Base-by-base conservation (phyloP, 768 basidiomycete genomes). In the Pleurotus sapidus region DNA sequence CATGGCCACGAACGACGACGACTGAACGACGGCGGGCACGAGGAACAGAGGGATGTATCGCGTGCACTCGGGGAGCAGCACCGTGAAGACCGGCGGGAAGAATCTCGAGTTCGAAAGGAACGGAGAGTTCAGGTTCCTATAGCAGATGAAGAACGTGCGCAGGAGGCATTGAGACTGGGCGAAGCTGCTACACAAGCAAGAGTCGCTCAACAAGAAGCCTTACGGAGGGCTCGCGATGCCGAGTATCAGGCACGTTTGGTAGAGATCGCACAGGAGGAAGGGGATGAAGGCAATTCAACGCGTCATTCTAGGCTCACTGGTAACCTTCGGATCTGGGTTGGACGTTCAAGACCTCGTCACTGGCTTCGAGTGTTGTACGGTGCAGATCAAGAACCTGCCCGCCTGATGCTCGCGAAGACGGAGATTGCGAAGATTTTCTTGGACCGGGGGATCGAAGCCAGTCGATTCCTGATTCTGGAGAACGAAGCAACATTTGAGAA, bases 321-420 rank as follows among this genome's bases (percentile, higher is more conserved):
- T 81, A 17, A 80, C 80, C 2, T 84, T 72, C 42, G 71, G 72
- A 25, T 77, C 81, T 2, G 84, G 84, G 4, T 64, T 82, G 37
- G 68, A 75, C n/a, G 69, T 86, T 39, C 67, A 67, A 39, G 64
- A 70, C 30, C 59, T 83, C 27, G 64, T 81, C 24, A 71, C 77
- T 15, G 83, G 81, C 3, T 84, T 82, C 59, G 81, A 86, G 42
- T 75, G 78, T 5, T 81, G 78, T 61, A 72, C 72, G 8, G 65
- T 86, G 23, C 75, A 65, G 1, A 67, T 86, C 46, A 71, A 68
- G 50, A 77, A 77, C 56, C 69, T 86, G 25, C 80, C 83, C 0
- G 46, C 57, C 18, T n/a, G 67, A 79, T 37, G 71, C 72, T 2
- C 74, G 66, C 43, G 64, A 64, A 64, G 3, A 59, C 66, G 3